Evolutionary conservation across 176 grass and related monocot species (phyloP).

Genomic region (Aegilops bicornis): DNA sequence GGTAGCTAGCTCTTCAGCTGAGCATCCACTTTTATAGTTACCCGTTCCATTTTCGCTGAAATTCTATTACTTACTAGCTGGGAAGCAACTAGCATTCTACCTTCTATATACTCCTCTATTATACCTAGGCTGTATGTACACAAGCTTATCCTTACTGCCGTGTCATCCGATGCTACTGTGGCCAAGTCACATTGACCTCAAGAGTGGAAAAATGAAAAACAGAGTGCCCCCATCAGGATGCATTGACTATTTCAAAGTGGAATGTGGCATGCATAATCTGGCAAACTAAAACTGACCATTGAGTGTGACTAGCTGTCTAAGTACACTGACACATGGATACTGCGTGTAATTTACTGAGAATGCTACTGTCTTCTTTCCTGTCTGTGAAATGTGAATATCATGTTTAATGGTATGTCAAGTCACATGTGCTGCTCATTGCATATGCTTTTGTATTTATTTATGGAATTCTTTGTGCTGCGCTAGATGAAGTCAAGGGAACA

Average conservation of each 20-base stretch:
- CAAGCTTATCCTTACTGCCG: not conserved
- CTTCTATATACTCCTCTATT: not conserved
- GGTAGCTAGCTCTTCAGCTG: not conserved
- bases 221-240: not conserved
- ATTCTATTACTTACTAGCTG: not conserved
- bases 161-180: not conserved
- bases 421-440: not conserved
- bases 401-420: not conserved
- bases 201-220: not conserved
- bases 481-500: constrained; percentile 77
- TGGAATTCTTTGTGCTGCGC: constrained; percentile 7
- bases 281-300: not conserved
- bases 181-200: not conserved
- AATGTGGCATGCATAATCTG: not conserved
- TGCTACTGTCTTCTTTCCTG: not conserved
- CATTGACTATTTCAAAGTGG: not conserved
- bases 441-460: constrained; percentile 26
- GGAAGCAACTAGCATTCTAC: not conserved
- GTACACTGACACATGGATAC: not conserved
- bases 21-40: not conserved
- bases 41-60: not conserved
- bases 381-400: not conserved
- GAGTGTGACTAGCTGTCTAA: not conserved
- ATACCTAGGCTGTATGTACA: not conserved
- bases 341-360: not conserved